These are phyloP conservation scores for Fomitopsis schrenkii DNA, from an alignment of 1,284 basidiomycete genomes.

Conservation along the genomic window DNA sequence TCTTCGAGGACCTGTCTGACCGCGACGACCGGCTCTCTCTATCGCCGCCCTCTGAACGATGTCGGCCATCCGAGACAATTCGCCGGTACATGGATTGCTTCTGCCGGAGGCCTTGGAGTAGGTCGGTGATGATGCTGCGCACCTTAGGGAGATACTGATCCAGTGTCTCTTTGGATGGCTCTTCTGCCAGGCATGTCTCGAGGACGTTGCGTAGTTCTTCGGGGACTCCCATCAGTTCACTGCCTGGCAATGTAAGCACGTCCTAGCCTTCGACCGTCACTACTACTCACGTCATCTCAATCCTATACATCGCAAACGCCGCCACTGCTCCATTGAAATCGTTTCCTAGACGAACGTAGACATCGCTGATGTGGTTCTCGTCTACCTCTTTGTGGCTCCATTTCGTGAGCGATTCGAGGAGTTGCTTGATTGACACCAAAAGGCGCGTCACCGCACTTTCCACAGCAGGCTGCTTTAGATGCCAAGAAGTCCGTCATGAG, in stretches of 20 bases:
- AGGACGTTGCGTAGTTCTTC: constrained; percentile 86
- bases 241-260: constrained; percentile 27
- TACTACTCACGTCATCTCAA: constrained; percentile 82
- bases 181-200: constrained; percentile 88
- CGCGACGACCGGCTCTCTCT: constrained; percentile 47
- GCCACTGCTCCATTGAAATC: constrained; percentile 94
- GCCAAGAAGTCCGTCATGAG: constrained; percentile 7
- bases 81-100: constrained; percentile 84
- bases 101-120: constrained; percentile 86
- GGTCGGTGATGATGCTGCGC: constrained; percentile 88
- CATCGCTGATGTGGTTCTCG: constrained; percentile 89
- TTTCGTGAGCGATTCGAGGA: constrained; percentile 87
- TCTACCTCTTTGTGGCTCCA: constrained; percentile 80
- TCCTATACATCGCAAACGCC: constrained; percentile 83
- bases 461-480: constrained; percentile 55
- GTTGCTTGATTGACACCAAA: constrained; percentile 91
- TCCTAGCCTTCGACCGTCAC: background rate
- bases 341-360: constrained; percentile 95
- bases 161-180: constrained; percentile 82
- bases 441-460: constrained; percentile 93
- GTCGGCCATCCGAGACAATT: constrained; percentile 56
- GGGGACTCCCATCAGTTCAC: constrained; percentile 87
- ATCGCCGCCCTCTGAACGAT: constrained; percentile 40
- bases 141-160: constrained; percentile 90
- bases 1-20: constrained; percentile 31